Percentiles rank a stretch among this genome's conserved stretches.
Conservation (phyloP, 805 yeast species). For the Ascoidea rubescens region DNA sequence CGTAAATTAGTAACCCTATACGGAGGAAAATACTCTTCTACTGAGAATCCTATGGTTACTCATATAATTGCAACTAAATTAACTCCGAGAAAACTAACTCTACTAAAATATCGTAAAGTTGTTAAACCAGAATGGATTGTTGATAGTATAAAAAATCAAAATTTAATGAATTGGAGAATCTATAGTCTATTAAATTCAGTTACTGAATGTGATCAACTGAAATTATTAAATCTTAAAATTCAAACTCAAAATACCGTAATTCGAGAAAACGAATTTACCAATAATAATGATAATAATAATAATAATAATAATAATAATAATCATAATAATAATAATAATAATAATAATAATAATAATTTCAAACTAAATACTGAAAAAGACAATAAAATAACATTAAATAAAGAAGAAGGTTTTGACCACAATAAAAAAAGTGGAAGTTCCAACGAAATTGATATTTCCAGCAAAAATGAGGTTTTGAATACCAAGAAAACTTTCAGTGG, state of each 20-base stretch:
- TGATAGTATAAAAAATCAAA: constrained; percentile 38
- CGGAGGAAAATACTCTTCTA: constrained; percentile 69
- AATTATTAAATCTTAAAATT: constrained; percentile 17
- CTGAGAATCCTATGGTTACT: constrained; percentile 61
- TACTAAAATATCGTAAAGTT: constrained; percentile 57
- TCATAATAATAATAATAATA: not conserved
- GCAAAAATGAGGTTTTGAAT: no score
- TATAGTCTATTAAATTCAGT: constrained; percentile 34
- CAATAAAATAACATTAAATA: not conserved
- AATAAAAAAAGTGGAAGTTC: not conserved
- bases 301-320: not conserved
- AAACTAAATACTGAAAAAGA: not conserved
- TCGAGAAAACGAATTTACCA: not conserved
- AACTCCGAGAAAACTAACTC: constrained; percentile 60
- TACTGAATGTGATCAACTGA: constrained; percentile 37
- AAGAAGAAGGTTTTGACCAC: constrained; percentile 5
- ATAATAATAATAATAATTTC: constrained; percentile 1
- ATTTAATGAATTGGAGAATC: constrained; percentile 54
- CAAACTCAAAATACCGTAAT: not conserved
- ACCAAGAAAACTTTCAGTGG: no score
- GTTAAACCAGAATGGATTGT: constrained; percentile 75
- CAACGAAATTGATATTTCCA: no score
- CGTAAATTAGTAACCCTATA: constrained; percentile 58
- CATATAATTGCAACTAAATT: constrained; percentile 73
- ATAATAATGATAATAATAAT: not conserved